These are phyloP conservation scores for Jatropha podagrica DNA, from an alignment of 441 rosid genomes.

Conservation along the genomic window DNA sequence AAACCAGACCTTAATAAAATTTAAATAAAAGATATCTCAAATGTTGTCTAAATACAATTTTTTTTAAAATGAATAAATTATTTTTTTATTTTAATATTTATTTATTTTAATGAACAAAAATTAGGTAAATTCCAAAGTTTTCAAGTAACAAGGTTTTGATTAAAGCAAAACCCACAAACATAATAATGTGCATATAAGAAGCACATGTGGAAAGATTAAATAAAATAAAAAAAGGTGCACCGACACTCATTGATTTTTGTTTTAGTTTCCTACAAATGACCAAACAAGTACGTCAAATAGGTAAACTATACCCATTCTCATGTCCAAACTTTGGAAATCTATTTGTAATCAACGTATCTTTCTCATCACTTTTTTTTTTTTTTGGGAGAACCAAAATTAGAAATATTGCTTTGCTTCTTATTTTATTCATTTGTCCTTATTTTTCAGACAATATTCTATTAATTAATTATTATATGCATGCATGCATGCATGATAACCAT, in stretches of 20 bases:
- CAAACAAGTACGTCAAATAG: neutral
- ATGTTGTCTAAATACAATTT: no score
- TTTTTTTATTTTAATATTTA: no score
- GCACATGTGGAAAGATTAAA: neutral
- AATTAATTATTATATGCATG: no score
- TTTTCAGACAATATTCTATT: neutral
- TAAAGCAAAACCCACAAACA: neutral
- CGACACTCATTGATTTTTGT: neutral
- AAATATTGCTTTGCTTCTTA: neutral
- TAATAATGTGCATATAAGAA: neutral
- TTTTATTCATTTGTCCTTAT: neutral
- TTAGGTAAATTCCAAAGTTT: no score
- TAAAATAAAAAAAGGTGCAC: neutral
- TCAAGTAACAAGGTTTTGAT: no score
- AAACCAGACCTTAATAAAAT: no score
- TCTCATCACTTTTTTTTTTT: neutral
- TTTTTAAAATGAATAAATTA: no score
- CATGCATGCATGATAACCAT: no score
- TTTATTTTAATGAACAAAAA: no score
- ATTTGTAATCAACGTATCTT: neutral
- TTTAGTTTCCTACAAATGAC: neutral
- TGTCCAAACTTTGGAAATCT: conserved; percentile 8
- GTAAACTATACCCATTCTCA: neutral
- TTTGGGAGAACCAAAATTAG: no score
- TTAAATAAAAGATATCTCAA: no score